Percentiles rank a stretch among this genome's conserved stretches.
Evolutionary conservation across 306 rosid species (phyloP).

Genomic region (Medicago lupulina): DNA sequence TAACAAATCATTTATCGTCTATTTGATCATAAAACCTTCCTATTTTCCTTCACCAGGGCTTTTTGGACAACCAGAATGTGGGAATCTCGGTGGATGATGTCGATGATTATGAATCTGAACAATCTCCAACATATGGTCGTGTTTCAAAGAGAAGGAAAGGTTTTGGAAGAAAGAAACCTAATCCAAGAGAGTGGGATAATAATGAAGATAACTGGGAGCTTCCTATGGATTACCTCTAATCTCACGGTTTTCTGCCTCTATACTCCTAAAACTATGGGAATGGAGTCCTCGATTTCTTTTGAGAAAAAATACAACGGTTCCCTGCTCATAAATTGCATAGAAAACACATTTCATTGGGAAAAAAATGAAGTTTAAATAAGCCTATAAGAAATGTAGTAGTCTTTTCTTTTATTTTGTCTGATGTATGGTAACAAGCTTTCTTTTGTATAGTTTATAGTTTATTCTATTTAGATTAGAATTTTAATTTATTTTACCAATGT

Average conservation of each 20-base stretch:
- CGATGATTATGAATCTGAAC: conserved; percentile 67
- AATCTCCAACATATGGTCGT: conserved; percentile 45
- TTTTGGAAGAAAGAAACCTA: conserved; percentile 54
- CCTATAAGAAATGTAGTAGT: too few relatives aligned
- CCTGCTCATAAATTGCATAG: not conserved
- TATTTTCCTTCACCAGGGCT: conserved; percentile 61
- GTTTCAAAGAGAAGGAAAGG: conserved; percentile 52
- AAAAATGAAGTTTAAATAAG: too few relatives aligned
- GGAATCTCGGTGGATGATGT: conserved; percentile 61
- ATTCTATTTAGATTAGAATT: not conserved
- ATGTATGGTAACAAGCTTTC: not conserved
- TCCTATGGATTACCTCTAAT: conserved; percentile 85
- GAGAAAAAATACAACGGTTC: not conserved
- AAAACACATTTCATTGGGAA: not conserved
- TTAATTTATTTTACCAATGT: not conserved
- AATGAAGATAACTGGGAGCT: conserved; percentile 79
- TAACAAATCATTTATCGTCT: conserved; percentile 4
- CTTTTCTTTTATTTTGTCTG: not conserved
- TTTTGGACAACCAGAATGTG: conserved; percentile 73
- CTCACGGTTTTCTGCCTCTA: conserved; percentile 6
- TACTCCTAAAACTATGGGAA: not conserved
- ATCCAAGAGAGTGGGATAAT: conserved; percentile 51
- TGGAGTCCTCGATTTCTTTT: not conserved
- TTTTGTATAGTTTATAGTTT: not conserved
- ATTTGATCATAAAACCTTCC: conserved; percentile 6